Evolutionary conservation across 306 rosid genomes (phyloP), one percentile per base, ranked within the genome.

Genomic region (Pyrus bretschneideri): DNA sequence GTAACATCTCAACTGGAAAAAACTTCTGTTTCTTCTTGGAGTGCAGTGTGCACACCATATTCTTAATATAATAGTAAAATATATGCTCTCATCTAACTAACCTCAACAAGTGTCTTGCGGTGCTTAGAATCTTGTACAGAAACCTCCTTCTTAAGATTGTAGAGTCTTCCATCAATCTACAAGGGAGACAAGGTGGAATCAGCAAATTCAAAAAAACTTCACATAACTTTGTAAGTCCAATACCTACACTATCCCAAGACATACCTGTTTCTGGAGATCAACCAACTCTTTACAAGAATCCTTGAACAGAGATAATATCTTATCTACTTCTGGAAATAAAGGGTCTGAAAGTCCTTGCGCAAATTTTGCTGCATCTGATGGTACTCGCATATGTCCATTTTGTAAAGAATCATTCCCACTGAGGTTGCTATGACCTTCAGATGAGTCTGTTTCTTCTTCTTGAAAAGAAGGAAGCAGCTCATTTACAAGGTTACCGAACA

Each of bases 51-150:
- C 18, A 29, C n/a, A 69, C 63, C 64, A 46, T 40, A 38, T 29
- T 38, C 46, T 4, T 46, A 6, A 38, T 69, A 80, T 23, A 27
- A 45, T 42, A 30, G 33, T 45, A 60, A 77, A 55, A 64, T 38
- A 11, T 23, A 57, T 2, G 9, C 22, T 31, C 69, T 18, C 23
- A 17, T 33, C 44, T 67, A 54, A 85, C 89, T 81, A 81, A 96
- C 99, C 99, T 93, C 99, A 46, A 87, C 83, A 72, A 96, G 93
- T 51, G 99, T 96, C 86, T 85, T 93, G 15, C 98, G 91, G 86
- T 96, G 99, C 88, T 91, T 96, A 72, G 93, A 84, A 71, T 96
- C 98, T 85, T 96, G 98, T 66, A 84, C 79, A 78, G 97, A 81
- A 31, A 96, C 99, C 38, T 96, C 99, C 83, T 91, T 96, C 84